Evolutionary conservation across 106 monocot genomes (phyloP).

Genomic region (Phalaenopsis aphrodite): DNA sequence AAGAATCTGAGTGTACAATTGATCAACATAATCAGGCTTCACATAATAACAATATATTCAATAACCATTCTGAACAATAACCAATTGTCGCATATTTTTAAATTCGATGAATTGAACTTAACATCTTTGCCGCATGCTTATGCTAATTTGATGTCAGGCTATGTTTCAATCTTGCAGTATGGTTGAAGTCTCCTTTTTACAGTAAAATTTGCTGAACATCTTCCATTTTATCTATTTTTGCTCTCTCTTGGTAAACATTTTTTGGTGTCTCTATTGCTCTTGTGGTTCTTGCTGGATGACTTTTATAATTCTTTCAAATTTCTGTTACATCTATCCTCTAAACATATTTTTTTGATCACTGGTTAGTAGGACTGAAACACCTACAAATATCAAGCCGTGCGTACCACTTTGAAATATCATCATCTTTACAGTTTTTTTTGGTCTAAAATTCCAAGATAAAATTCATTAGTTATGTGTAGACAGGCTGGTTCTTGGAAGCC

Average conservation of each 20-base stretch:
- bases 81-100: too few relatives aligned
- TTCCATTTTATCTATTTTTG: not conserved
- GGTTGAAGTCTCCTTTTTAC: too few relatives aligned
- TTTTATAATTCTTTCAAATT: not conserved
- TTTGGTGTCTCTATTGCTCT: not conserved
- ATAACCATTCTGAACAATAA: too few relatives aligned
- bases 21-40: too few relatives aligned
- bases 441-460: conserved; percentile 1
- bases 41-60: too few relatives aligned
- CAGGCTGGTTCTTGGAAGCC: conserved; percentile 37
- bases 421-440: not conserved
- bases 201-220: too few relatives aligned
- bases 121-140: too few relatives aligned
- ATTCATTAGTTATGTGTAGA: conserved; percentile 23
- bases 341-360: not conserved
- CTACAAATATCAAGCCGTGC: not conserved
- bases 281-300: not conserved
- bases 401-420: not conserved
- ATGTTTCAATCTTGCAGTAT: too few relatives aligned
- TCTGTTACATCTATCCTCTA: not conserved
- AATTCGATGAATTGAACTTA: too few relatives aligned
- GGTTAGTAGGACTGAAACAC: not conserved
- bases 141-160: too few relatives aligned
- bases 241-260: not conserved
- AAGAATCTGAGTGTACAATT: too few relatives aligned